Base-by-base conservation (phyloP, 352 stramenopile genomes). In the Phytophthora podocarpi region DNA sequence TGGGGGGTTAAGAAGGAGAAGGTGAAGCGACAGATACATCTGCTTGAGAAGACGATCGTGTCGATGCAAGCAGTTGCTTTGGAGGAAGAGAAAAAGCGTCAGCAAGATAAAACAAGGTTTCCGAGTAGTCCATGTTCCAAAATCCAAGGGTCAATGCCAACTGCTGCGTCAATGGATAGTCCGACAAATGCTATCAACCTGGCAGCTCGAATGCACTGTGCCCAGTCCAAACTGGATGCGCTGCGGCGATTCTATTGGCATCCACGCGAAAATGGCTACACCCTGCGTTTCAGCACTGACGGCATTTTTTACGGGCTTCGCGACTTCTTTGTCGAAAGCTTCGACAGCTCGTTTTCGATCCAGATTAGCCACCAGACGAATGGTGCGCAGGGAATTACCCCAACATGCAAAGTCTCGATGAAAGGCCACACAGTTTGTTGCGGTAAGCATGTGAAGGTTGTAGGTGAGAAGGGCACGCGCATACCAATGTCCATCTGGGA, bases 401-500 rank as follows among this genome's bases (percentile, higher is more conserved):
- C 82, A 1, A 87, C 65, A 0, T 90, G 78, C 43, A 89, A 85
- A 61, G 55, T 92, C 11, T 53, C 59, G 6, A 72, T 92, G 48
- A 82, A 77, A 55, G 82, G 82, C 28, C 80, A 89, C 54, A 83
- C 75, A 0, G 75, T 90, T 2, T 87, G 76, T 43, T 81, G 78
- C 20, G 82, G 80, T 5, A 89, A 90, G 23, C 82, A 90, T 46
- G 78, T 91, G 11, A 93, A 93, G 48, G 78, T 93, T 48, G 67
- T 87, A 9, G 84, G 81, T 9, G 84, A 93, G 32, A 89, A 85
- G 37, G 84, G 82, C 5, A 93, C 84, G 15, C 80, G 83, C 8
- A 80, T 93, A 2, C 84, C 84, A 3, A 91, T 91, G 45, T 86
- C 82, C 5, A 70, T 90, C n/a, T 93, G 84, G 84, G 77, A 88